phyloP scores from a whole-genome alignment of 225 moss, liverwort and hornwort genomes.

The Ulota crispa region DNA sequence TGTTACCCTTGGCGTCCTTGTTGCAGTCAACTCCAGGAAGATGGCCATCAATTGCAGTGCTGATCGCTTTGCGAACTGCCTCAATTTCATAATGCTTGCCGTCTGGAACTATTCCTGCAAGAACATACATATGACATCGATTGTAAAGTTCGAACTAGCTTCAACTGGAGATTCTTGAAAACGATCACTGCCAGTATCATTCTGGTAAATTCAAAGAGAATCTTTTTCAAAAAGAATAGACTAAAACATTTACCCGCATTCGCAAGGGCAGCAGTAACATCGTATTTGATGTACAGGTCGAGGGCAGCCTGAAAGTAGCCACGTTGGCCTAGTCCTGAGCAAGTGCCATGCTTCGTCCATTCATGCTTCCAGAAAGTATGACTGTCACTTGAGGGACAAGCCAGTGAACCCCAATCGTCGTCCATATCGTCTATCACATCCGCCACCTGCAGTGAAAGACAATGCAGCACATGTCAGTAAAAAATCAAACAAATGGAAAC shows the following conservation, averaged over 20 bases:
- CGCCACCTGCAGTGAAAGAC: constrained; percentile 5
- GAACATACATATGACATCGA: neutral
- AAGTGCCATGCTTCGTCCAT: constrained; percentile 96
- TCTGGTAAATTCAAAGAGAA: neutral
- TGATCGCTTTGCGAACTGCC: constrained; percentile 47
- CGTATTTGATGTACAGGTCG: constrained; percentile 42
- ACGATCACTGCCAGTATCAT: neutral
- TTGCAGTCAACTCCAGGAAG: constrained; percentile 86
- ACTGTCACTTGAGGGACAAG: constrained; percentile 84
- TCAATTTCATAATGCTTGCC: constrained; percentile 47
- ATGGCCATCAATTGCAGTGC: constrained; percentile 45
- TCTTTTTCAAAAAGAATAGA: neutral
- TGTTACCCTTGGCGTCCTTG: constrained; percentile 48
- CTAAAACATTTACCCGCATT: constrained; percentile 46
- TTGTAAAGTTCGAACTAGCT: neutral
- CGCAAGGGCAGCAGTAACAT: constrained; percentile 58
- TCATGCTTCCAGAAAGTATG: constrained; percentile 80
- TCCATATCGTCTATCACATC: constrained; percentile 39
- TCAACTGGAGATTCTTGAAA: neutral
- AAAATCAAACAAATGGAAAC: neutral
- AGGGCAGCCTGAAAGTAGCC: constrained; percentile 63
- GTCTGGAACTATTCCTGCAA: constrained; percentile 71
- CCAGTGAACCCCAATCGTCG: constrained; percentile 71
- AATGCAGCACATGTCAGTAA: neutral
- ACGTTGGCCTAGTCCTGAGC: constrained; percentile 62